Conservation (phyloP, 1,139 yeast species). For the Debaryomyces udenii region DNA sequence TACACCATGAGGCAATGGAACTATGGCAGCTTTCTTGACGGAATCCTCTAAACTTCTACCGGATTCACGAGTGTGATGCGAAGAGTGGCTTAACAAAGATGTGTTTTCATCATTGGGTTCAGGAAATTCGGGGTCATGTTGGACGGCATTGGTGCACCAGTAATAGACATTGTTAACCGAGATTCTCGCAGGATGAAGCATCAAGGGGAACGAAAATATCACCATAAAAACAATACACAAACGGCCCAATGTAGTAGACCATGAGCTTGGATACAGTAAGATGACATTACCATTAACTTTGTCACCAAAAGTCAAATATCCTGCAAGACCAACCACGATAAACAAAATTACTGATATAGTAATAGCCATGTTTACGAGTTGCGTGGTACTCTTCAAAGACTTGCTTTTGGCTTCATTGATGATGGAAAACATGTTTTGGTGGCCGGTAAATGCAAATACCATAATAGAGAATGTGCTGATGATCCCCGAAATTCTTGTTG, state of each 20-base stretch:
- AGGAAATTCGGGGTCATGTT: conserved; percentile 4
- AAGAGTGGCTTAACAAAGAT: conserved; percentile 18
- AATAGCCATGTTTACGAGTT: conserved; percentile 60
- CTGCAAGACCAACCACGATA: conserved; percentile 44
- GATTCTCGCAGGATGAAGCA: conserved; percentile 90
- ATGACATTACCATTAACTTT: conserved; percentile 74
- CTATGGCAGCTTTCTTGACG: conserved; percentile 27
- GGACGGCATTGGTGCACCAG: conserved; percentile 37
- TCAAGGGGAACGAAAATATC: conserved; percentile 83
- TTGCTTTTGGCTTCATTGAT: conserved; percentile 58
- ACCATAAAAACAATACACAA: conserved; percentile 81
- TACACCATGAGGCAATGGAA: conserved; percentile 54
- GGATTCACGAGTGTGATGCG: conserved; percentile 8
- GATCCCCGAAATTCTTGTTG: conserved; percentile 61
- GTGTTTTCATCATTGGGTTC: conserved; percentile 14
- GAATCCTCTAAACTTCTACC: conserved; percentile 3
- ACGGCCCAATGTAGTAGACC: conserved; percentile 66
- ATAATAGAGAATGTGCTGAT: conserved; percentile 60
- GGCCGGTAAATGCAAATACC: conserved; percentile 54
- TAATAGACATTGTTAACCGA: conserved; percentile 75
- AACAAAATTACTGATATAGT: conserved; percentile 37
- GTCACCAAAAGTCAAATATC: conserved; percentile 50
- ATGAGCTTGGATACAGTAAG: conserved; percentile 57
- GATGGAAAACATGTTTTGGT: conserved; percentile 54
- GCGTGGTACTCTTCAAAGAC: conserved; percentile 49